Evolutionary conservation across 768 basidiomycete genomes (phyloP), one percentile per base, ranked within the genome.

Genomic region (Hygrocybe coccinea): DNA sequence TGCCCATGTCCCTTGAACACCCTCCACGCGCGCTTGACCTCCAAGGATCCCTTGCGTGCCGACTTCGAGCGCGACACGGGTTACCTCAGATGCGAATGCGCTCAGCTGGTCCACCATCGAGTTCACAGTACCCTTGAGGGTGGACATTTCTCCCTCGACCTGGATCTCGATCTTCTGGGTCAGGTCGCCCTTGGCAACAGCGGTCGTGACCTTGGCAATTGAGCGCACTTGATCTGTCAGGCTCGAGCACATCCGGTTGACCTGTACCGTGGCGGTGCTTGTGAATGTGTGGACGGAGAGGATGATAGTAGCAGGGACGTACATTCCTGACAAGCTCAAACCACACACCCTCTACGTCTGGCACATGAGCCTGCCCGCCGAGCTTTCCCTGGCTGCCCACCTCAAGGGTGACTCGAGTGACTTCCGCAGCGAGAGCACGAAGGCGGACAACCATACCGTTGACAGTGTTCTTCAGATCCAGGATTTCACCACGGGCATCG

Each of bases 71-170:
- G 92, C 91, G 47, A 95, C 87, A 59, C 89, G 78, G 5, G 85
- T 89, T 25, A 89, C 83, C 59, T 94, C 91, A 2, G 81, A 83
- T 12, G 91, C 89, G 65, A 95, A 95, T 4, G 87, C 89, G 61
- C 87, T 85, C 60, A 95, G 70, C 54, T 89, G 88, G 67, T 91
- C 91, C 67, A 95, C 91, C 93, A 97, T 97, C n/a, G 86, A 87
- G 64, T 95, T 95, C 60, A 92, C 89, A 10, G 89, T 91, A 72
- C 76, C 69, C 64, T 89, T 90, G 70, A 91, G 77, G 14, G 87
- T 87, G 14, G 80, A 80, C 85, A 95, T 95, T 65, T 95, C 93
- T 48, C 79, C 80, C 65, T 90, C 87, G 59, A 89, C 88, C 58
- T 87, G 84, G 58, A 97, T 93, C 63, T 91, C 88, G 65, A 97